phyloP scores from a whole-genome alignment of 2,329 filamentous ascomycete genomes.

The Hypoxylon sp. region DNA sequence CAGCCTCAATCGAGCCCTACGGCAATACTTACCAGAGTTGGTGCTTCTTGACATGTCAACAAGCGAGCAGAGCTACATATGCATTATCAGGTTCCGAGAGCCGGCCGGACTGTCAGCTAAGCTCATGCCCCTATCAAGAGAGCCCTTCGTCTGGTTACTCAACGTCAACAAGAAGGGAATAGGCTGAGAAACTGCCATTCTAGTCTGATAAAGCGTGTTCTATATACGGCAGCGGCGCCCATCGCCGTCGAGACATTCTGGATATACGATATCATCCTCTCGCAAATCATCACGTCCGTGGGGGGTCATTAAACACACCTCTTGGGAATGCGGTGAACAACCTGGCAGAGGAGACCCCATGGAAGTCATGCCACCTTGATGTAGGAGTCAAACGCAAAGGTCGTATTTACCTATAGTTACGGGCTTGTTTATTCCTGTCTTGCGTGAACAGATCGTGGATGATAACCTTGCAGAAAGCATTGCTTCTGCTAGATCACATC shows the following conservation, averaged over 20 bases:
- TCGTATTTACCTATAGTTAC: background rate
- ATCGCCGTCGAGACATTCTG: background rate
- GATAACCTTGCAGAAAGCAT: background rate
- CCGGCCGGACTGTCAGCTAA: constrained; percentile 4
- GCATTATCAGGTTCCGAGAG: background rate
- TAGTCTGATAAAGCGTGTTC: constrained; percentile 7
- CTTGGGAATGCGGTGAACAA: background rate
- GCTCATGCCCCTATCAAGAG: constrained; percentile 5
- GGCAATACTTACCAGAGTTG: background rate
- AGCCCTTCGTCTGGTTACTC: background rate
- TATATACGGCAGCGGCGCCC: background rate
- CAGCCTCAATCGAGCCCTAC: background rate
- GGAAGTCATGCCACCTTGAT: background rate
- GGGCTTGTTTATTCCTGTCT: background rate
- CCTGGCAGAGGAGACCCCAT: background rate
- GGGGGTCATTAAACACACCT: background rate
- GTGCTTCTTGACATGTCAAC: background rate
- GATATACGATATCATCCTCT: background rate
- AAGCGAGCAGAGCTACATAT: constrained; percentile 1
- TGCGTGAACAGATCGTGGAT: background rate
- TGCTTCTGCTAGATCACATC: background rate
- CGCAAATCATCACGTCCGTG: background rate
- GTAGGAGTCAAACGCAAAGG: background rate
- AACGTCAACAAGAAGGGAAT: background rate
- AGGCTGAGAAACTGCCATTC: background rate